Conservation (phyloP, 331 rosid species). For the Spiraea crenata region DNA sequence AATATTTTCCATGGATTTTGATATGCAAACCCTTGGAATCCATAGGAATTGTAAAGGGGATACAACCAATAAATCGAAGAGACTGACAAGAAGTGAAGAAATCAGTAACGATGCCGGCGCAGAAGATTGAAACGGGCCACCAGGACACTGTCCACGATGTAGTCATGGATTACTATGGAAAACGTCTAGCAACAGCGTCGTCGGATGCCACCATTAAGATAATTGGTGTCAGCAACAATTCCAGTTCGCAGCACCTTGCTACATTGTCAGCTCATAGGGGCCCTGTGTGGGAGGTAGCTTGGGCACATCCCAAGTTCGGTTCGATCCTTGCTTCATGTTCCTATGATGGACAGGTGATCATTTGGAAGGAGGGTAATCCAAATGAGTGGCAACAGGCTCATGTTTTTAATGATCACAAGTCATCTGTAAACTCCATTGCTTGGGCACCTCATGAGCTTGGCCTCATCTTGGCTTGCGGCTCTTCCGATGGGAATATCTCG, state of each 20-base stretch:
- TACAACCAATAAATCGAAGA: not conserved
- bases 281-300: slow-evolving; percentile 51
- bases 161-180: slow-evolving; percentile 52
- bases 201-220: slow-evolving; percentile 48
- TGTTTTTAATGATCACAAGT: slow-evolving; percentile 40
- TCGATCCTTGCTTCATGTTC: slow-evolving; percentile 49
- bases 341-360: slow-evolving; percentile 47
- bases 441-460: slow-evolving; percentile 60
- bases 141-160: slow-evolving; percentile 43
- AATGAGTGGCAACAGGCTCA: slow-evolving; percentile 51
- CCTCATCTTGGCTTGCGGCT: slow-evolving; percentile 49
- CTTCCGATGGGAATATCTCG: slow-evolving; percentile 50
- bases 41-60: slow-evolving; percentile 3
- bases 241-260: slow-evolving; percentile 43
- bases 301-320: slow-evolving; percentile 63
- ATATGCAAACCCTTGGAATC: slow-evolving; percentile 4
- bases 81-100: not conserved
- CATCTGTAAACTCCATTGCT: slow-evolving; percentile 50
- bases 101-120: slow-evolving; percentile 39
- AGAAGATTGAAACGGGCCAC: slow-evolving; percentile 54
- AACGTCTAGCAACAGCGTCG: slow-evolving; percentile 49
- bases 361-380: slow-evolving; percentile 53
- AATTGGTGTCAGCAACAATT: slow-evolving; percentile 31
- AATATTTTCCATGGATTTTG: not conserved
- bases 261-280: slow-evolving; percentile 46